Evolutionary conservation across 2,329 filamentous ascomycete genomes (phyloP), one percentile per base, ranked within the genome.

Genomic region (Cercospora beticola): DNA sequence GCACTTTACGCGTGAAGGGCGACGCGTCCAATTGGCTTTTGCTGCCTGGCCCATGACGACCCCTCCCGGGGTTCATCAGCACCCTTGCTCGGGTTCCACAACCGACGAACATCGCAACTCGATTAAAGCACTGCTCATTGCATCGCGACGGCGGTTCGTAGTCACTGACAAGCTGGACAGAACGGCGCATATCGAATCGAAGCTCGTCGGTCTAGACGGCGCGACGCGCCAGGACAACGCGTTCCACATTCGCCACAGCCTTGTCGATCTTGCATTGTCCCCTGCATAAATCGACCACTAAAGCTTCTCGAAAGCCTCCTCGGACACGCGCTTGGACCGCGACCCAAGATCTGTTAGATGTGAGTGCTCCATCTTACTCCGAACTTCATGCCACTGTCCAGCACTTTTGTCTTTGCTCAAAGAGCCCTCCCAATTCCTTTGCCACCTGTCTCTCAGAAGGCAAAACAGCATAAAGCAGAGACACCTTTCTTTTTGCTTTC

Each of bases 251-350:
- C 30, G 60, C 60, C 60, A 62, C 60, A 52, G 16, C 40, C 36
- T 31, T 52, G 60, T 52, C 60, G 60, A 62, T 62, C 60, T 52
- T 31, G 60, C 60, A 43, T 43, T 46, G 36, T 62, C 60, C 60
- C 60, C 60, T 62, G 60, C 60, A 62, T 62, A 21, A 59, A 62
- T 62, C 60, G 60, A 30, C 60, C 60, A 49, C 60, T 62, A 28
- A 62, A 59, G 56, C 28, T 59, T 33, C 56, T 31, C 56, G 14
- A 62, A 49, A 49, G 33, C 60, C 36, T 33, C 23, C 60, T 52
- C 36, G 40, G 16, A 62, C 36, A 52, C 60, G 60, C 60, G 60
- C 60, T 62, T 62, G 60, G 40, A 52, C 60, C 60, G 60, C 60
- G 60, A 46, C 40, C 60, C 60, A 46, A 62, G 36, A 49, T 62